Conservation (phyloP, 345 rosid species). For the Eucalyptus regnans region DNA sequence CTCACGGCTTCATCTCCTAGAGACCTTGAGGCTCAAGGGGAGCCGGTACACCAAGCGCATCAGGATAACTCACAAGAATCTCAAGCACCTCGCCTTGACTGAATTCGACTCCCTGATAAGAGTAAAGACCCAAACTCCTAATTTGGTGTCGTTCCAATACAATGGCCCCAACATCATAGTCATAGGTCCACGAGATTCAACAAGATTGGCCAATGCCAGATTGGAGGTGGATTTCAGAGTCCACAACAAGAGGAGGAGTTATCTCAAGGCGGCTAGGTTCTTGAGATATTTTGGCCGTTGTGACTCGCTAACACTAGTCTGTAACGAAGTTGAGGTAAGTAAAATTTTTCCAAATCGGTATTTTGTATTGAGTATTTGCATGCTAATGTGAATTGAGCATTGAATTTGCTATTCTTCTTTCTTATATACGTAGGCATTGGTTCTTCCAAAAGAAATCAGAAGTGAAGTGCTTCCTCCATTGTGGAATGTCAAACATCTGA, state of each 20-base stretch:
- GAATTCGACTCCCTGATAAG: background rate
- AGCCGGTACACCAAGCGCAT: background rate
- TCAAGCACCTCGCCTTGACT: background rate
- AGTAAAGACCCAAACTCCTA: background rate
- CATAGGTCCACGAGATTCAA: background rate
- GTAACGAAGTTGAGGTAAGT: background rate
- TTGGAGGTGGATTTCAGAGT: background rate
- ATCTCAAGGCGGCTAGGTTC: background rate
- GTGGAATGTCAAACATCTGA: background rate
- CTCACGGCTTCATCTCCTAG: background rate
- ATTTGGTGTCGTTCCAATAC: background rate
- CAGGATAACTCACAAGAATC: background rate
- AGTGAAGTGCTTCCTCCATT: background rate
- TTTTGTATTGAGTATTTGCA: background rate
- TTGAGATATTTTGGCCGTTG: background rate
- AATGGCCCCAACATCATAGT: background rate
- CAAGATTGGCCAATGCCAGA: background rate
- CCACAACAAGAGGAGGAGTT: background rate
- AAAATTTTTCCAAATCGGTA: background rate
- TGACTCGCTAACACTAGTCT: background rate
- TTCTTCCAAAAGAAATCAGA: background rate
- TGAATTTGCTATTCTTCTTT: background rate
- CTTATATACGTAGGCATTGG: background rate
- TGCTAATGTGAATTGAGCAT: accelerated
- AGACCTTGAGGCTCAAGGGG: background rate